Conservation (phyloP, 176 grass and related monocot genomes). For the Hyparrhenia diplandra region DNA sequence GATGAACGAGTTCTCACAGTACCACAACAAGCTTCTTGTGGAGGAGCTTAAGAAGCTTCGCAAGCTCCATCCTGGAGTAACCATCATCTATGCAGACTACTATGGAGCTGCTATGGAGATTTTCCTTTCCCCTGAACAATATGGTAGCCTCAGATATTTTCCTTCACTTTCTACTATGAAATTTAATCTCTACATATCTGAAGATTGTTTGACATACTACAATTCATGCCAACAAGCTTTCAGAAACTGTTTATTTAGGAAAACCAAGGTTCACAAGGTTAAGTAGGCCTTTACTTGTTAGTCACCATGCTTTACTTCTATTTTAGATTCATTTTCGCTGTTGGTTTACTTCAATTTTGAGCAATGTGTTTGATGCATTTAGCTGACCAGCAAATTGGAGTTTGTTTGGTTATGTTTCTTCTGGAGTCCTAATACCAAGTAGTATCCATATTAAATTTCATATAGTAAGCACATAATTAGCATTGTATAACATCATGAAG, state of each 20-base stretch:
- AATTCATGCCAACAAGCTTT: not conserved
- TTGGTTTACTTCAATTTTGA: not conserved
- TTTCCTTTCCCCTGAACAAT: too few species aligned
- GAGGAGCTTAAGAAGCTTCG: too few species aligned
- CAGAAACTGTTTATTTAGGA: not conserved
- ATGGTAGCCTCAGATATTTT: too few species aligned
- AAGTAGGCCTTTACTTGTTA: not conserved
- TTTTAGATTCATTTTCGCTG: not conserved
- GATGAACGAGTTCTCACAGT: too few species aligned
- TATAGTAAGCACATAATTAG: not conserved
- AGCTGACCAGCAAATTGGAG: not conserved
- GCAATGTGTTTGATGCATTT: not conserved
- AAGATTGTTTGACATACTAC: too few species aligned
- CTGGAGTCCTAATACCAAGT: not conserved
- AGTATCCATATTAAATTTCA: not conserved
- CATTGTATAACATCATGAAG: not conserved
- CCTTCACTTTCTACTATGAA: too few species aligned
- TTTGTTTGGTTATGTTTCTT: not conserved
- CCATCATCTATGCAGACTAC: too few species aligned
- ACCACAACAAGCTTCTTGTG: too few species aligned
- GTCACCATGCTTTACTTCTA: not conserved
- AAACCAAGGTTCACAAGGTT: too few species aligned
- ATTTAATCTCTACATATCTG: too few species aligned
- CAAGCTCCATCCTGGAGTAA: too few species aligned
- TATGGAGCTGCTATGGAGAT: too few species aligned